phyloP scores from a whole-genome alignment of 805 yeast genomes.

The Lipomyces sp. region DNA sequence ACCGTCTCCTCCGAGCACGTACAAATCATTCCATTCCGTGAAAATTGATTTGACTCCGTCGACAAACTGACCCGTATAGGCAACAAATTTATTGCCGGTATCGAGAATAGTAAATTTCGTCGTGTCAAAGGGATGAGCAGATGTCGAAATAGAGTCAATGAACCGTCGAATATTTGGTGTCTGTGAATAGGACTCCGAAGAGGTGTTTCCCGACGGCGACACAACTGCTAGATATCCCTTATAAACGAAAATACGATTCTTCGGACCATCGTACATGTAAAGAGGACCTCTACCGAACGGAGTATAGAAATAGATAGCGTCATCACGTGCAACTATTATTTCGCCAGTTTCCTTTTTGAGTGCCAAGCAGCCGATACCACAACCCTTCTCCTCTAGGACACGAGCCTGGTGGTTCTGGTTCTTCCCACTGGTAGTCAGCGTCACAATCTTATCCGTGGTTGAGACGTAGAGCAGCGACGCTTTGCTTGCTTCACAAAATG shows the following conservation, averaged over 20 bases:
- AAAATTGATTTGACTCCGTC: slow-evolving; percentile 60
- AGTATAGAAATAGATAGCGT: slow-evolving; percentile 62
- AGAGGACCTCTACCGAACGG: slow-evolving; percentile 50
- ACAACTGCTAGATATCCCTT: slow-evolving; percentile 59
- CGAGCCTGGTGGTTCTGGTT: slow-evolving; percentile 62
- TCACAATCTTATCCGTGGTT: slow-evolving; percentile 67
- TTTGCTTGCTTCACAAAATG: slow-evolving; percentile 47
- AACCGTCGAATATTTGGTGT: slow-evolving; percentile 25
- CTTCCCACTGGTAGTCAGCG: slow-evolving; percentile 74
- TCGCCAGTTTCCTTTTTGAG: slow-evolving; percentile 40
- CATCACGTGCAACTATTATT: slow-evolving; percentile 62
- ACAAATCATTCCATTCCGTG: slow-evolving; percentile 54
- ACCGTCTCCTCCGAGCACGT: slow-evolving; percentile 71
- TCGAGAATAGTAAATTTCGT: slow-evolving; percentile 68
- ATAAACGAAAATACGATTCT: slow-evolving; percentile 50
- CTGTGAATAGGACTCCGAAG: slow-evolving; percentile 25
- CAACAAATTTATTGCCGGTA: slow-evolving; percentile 61
- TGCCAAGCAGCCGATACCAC: slow-evolving; percentile 46
- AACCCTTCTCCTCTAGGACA: slow-evolving; percentile 49
- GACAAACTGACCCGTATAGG: slow-evolving; percentile 67
- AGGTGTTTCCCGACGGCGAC: slow-evolving; percentile 43
- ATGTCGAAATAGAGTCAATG: slow-evolving; percentile 35
- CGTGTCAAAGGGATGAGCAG: slow-evolving; percentile 38
- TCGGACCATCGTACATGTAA: slow-evolving; percentile 55
- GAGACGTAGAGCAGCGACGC: slow-evolving; percentile 61